These are phyloP conservation scores for Amanita jacksonii DNA, from an alignment of 768 basidiomycete species.

Conservation along the genomic window DNA sequence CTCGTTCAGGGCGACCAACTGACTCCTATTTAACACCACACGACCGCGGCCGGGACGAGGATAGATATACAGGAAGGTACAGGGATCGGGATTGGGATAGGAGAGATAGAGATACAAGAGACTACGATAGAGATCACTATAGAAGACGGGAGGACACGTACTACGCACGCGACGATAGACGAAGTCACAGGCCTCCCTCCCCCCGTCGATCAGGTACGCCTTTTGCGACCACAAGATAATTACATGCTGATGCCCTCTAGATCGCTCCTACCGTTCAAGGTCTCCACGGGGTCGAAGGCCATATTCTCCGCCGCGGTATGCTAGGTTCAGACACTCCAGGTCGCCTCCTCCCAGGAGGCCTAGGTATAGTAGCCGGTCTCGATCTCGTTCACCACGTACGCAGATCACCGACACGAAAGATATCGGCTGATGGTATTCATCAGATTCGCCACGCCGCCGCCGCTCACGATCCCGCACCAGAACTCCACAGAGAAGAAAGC, in stretches of 20 bases:
- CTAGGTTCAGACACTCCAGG: slow-evolving; percentile 1
- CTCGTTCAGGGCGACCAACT: slow-evolving; percentile 13
- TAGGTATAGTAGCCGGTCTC: background rate
- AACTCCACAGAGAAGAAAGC: slow-evolving; percentile 1
- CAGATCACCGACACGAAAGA: background rate
- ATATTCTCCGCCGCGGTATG: slow-evolving; percentile 6
- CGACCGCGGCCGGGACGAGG: slow-evolving; percentile 18
- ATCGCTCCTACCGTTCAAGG: slow-evolving; percentile 6
- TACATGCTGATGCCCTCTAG: background rate
- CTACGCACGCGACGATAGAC: slow-evolving; percentile 2
- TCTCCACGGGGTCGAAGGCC: slow-evolving; percentile 5
- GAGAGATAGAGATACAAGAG: slow-evolving; percentile 10
- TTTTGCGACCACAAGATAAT: background rate
- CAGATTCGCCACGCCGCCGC: slow-evolving; percentile 5
- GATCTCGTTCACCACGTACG: slow-evolving; percentile 4
- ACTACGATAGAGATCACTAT: slow-evolving; percentile 15
- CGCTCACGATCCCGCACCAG: slow-evolving; percentile 1
- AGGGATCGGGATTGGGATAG: slow-evolving; percentile 13
- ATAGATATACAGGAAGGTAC: slow-evolving; percentile 16
- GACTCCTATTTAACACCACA: slow-evolving; percentile 25
- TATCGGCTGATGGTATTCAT: background rate
- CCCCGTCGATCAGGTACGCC: slow-evolving; percentile 5
- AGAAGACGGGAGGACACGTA: slow-evolving; percentile 7
- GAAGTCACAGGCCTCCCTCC: slow-evolving; percentile 1
- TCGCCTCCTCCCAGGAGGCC: slow-evolving; percentile 3